These are phyloP conservation scores for Pistacia integerrima DNA, from an alignment of 345 rosid species.

Conservation along the genomic window DNA sequence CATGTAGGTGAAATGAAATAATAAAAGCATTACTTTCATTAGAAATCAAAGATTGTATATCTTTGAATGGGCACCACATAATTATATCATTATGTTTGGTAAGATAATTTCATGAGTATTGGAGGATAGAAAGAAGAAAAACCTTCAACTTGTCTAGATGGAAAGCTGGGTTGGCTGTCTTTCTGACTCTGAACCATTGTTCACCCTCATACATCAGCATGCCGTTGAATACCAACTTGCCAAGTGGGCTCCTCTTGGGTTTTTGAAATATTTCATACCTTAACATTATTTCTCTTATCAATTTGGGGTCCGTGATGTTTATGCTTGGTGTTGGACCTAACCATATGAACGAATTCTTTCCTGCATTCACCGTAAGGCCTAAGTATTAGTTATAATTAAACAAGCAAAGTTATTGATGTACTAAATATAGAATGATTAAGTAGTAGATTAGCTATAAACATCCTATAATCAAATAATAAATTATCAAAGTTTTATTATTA, in stretches of 20 bases:
- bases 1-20: no score
- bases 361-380: neutral
- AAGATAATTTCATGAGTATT: neutral
- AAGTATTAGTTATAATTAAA: neutral
- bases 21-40: no score
- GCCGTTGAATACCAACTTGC: neutral
- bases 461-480: no score
- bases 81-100: no score
- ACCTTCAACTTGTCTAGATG: constrained; percentile 9
- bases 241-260: neutral
- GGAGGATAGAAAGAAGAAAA: neutral
- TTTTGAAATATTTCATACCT: neutral
- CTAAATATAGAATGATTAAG: neutral
- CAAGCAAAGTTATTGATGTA: no score
- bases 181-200: constrained; percentile 17
- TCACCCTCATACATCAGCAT: neutral
- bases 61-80: neutral
- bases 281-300: neutral
- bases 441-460: no score
- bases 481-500: constrained; percentile 21
- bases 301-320: constrained; percentile 16
- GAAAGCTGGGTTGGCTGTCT: constrained; percentile 13
- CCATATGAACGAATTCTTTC: constrained; percentile 13
- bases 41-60: no score
- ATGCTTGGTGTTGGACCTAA: constrained; percentile 14